Evolutionary conservation across 148 eudicot genomes (phyloP).

Genomic region (Chenopodium berlandieri): DNA sequence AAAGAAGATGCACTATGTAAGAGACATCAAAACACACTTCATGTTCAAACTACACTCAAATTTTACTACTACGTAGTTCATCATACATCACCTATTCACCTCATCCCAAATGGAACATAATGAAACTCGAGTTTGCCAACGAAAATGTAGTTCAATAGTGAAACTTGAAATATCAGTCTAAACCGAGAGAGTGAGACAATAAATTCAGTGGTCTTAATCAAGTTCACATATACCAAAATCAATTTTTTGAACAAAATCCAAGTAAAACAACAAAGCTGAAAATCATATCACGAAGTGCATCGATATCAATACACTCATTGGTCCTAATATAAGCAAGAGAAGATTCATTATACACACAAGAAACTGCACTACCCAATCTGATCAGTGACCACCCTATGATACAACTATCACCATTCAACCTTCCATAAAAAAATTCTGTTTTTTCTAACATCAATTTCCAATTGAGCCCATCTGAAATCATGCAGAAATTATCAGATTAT

Average conservation of each 20-base stretch:
- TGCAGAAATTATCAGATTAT: not conserved
- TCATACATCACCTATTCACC: not conserved
- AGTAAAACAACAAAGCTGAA: not conserved
- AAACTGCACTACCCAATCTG: not conserved
- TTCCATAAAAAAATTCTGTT: not conserved
- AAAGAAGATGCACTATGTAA: not conserved
- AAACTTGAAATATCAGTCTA: not conserved
- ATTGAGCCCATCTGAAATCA: not conserved
- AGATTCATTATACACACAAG: not conserved
- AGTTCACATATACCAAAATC: not conserved
- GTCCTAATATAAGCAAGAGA: not conserved
- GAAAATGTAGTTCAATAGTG: not conserved
- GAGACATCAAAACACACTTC: not conserved
- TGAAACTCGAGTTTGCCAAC: not conserved
- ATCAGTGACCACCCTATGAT: too few species aligned
- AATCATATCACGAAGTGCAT: not conserved
- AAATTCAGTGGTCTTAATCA: not conserved
- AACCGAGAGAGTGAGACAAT: not conserved
- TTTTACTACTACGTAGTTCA: not conserved
- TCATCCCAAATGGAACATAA: not conserved
- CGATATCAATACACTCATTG: not conserved
- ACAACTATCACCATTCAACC: not conserved
- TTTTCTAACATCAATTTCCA: not conserved
- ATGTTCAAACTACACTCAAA: not conserved
- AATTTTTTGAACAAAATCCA: not conserved